Evolutionary conservation across 2,329 filamentous ascomycete species (phyloP).

Genomic region (Zymoseptoria crescenta): DNA sequence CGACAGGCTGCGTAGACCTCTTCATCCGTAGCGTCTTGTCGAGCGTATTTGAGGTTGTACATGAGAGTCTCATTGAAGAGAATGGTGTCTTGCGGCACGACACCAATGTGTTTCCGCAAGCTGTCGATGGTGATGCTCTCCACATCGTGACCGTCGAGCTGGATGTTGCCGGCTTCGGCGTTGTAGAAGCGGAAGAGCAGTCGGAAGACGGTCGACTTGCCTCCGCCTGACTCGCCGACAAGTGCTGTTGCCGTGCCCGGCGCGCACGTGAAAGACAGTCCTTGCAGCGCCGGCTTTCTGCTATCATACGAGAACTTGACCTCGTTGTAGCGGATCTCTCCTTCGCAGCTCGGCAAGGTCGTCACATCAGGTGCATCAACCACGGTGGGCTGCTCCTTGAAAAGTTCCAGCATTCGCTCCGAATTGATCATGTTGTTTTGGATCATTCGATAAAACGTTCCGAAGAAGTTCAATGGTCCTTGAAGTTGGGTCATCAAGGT

Average conservation of each 20-base stretch:
- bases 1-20: slow-evolving; percentile 74
- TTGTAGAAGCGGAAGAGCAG: slow-evolving; percentile 97
- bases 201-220: slow-evolving; percentile 94
- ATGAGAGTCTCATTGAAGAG: slow-evolving; percentile 91
- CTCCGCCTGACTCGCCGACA: slow-evolving; percentile 92
- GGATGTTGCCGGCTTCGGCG: slow-evolving; percentile 67
- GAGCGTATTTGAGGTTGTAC: slow-evolving; percentile 91
- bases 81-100: slow-evolving; percentile 93
- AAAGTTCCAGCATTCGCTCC: slow-evolving; percentile 87
- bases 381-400: slow-evolving; percentile 92
- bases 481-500: slow-evolving; percentile 70
- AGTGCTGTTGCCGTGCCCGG: slow-evolving; percentile 93
- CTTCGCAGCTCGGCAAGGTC: slow-evolving; percentile 60
- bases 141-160: slow-evolving; percentile 77
- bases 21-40: slow-evolving; percentile 69
- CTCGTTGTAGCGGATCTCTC: slow-evolving; percentile 78
- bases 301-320: slow-evolving; percentile 87
- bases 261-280: slow-evolving; percentile 74
- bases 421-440: slow-evolving; percentile 97
- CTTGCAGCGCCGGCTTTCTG: slow-evolving; percentile 74
- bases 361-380: slow-evolving; percentile 63
- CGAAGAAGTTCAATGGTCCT: slow-evolving; percentile 65
- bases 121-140: slow-evolving; percentile 79
- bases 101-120: slow-evolving; percentile 82
- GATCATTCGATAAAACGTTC: slow-evolving; percentile 90